These are phyloP conservation scores for Cicer chorassanicum DNA, from an alignment of 306 rosid species.

Conservation along the genomic window DNA sequence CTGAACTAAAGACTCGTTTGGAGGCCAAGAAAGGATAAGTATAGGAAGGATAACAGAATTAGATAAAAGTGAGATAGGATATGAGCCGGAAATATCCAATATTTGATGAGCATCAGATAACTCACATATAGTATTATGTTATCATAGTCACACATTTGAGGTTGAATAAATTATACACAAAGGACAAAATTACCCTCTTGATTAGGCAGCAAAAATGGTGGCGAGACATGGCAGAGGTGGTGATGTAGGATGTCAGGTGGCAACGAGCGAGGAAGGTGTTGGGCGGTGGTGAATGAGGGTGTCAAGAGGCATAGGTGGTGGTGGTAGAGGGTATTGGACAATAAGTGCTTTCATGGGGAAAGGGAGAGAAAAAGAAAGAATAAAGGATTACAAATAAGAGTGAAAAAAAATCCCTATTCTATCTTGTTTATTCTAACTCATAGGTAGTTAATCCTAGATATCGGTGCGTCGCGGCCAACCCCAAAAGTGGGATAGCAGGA, in stretches of 20 bases:
- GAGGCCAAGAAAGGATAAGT: background rate
- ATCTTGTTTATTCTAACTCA: background rate
- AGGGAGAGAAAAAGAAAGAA: background rate
- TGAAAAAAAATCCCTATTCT: background rate
- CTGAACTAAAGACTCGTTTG: background rate
- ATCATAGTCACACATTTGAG: background rate
- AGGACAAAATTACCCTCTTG: background rate
- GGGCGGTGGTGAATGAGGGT: background rate
- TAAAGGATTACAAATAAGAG: background rate
- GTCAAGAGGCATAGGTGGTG: background rate
- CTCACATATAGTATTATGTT: background rate
- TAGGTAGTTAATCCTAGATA: no score
- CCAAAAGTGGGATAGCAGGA: no score
- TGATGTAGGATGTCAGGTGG: background rate
- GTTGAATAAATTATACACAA: background rate
- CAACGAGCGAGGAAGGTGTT: background rate
- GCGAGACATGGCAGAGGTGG: background rate
- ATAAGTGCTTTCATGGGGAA: background rate
- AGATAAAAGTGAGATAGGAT: no score
- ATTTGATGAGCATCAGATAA: background rate
- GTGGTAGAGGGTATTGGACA: background rate
- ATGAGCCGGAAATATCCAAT: background rate
- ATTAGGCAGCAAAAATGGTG: background rate
- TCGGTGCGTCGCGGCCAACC: no score
- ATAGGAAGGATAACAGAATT: background rate